phyloP scores from a whole-genome alignment of 225 moss, liverwort and hornwort genomes.

The Polytrichum commune region DNA sequence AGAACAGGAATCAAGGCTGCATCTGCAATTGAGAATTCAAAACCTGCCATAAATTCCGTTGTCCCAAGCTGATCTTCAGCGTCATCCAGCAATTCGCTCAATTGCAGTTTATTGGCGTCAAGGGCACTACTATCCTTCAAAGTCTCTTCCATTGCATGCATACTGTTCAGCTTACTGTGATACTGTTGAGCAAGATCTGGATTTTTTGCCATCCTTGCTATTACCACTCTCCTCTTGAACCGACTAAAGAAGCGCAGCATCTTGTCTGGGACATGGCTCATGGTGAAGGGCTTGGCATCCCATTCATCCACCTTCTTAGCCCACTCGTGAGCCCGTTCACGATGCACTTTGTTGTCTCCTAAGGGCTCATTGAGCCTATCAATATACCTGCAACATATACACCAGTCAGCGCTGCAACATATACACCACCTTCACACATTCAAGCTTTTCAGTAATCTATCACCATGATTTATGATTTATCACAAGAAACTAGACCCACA shows the following conservation, averaged over 20 bases:
- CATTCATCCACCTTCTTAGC: conserved; percentile 55
- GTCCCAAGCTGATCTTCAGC: conserved; percentile 57
- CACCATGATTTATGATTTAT: too few relatives aligned
- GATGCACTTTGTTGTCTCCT: conserved; percentile 50
- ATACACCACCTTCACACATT: too few relatives aligned
- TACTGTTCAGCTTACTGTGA: conserved; percentile 67
- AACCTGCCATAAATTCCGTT: conserved; percentile 53
- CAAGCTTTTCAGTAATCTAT: too few relatives aligned
- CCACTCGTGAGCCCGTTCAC: conserved; percentile 55
- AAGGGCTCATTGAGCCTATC: conserved; percentile 43
- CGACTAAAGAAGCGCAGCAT: conserved; percentile 62
- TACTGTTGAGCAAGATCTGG: conserved; percentile 64
- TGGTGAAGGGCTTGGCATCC: conserved; percentile 69
- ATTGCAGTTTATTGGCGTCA: conserved; percentile 49
- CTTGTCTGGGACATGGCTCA: conserved; percentile 52
- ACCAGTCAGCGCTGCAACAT: too few relatives aligned
- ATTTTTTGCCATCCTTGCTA: conserved; percentile 71
- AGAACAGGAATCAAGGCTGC: conserved; percentile 62
- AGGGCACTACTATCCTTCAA: conserved; percentile 49
- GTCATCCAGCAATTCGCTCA: conserved; percentile 46
- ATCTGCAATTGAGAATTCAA: conserved; percentile 64
- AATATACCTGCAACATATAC: conserved; percentile 39
- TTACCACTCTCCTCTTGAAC: conserved; percentile 70
- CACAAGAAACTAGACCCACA: too few relatives aligned
- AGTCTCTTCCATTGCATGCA: conserved; percentile 67